These are phyloP conservation scores for Sparassis latifolia DNA, from an alignment of 1,284 basidiomycete species.

Conservation along the genomic window DNA sequence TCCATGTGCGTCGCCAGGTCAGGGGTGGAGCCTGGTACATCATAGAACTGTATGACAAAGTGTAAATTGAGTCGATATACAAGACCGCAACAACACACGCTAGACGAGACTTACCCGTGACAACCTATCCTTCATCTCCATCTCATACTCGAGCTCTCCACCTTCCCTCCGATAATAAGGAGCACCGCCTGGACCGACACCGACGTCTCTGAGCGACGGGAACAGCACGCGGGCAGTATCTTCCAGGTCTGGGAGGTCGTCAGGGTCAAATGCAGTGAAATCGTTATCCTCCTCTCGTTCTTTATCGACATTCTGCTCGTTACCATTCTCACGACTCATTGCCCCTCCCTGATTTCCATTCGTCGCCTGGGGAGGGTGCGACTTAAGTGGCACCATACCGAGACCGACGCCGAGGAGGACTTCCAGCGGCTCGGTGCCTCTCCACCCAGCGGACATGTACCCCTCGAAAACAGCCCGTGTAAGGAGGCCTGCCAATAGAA, in stretches of 20 bases:
- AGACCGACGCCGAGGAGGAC: constrained; percentile 69
- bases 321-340: constrained; percentile 5
- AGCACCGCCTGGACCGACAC: constrained; percentile 17
- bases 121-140: constrained; percentile 62
- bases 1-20: constrained; percentile 77
- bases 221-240: constrained; percentile 68
- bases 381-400: constrained; percentile 29
- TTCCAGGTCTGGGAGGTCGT: constrained; percentile 61
- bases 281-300: constrained; percentile 28
- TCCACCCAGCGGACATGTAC: constrained; percentile 75
- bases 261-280: constrained; percentile 64
- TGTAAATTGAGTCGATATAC: constrained; percentile 1
- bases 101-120: constrained; percentile 43
- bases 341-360: background rate
- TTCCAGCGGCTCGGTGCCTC: constrained; percentile 61
- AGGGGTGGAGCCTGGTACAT: constrained; percentile 59
- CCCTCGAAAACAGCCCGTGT: constrained; percentile 78
- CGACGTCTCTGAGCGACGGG: constrained; percentile 41
- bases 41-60: constrained; percentile 52
- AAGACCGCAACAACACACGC: background rate
- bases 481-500: constrained; percentile 65
- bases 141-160: constrained; percentile 58
- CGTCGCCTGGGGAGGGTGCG: background rate
- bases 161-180: constrained; percentile 26
- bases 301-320: constrained; percentile 8